Conservation (phyloP, 306 rosid genomes). For the Prunus campanulata region DNA sequence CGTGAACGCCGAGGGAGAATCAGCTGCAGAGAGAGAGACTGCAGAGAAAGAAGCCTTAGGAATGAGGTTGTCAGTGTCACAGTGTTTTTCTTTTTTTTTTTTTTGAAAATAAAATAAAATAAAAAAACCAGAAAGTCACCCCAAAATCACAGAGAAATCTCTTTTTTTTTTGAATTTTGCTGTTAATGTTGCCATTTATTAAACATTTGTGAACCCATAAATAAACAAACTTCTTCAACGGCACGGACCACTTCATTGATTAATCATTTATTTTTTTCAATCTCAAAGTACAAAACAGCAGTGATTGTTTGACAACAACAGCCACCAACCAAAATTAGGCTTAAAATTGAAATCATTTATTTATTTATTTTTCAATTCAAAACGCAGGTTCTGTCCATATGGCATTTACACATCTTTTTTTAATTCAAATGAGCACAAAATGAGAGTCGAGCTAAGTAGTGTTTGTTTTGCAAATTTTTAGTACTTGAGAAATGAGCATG, state of each 20-base stretch:
- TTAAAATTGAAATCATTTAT: no score
- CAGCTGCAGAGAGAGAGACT: neutral
- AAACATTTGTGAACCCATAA: neutral
- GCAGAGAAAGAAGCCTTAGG: slow-evolving; percentile 6
- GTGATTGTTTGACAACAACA: neutral
- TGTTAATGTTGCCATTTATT: neutral
- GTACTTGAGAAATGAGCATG: neutral
- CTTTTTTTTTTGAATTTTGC: no score
- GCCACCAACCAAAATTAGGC: neutral
- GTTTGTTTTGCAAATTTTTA: neutral
- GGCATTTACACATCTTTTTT: neutral
- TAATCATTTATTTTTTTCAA: slow-evolving; percentile 27
- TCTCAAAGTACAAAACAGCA: neutral
- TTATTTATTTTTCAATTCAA: no score
- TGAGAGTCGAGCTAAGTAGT: neutral
- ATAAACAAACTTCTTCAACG: slow-evolving; percentile 32
- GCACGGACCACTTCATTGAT: slow-evolving; percentile 45
- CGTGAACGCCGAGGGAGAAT: slow-evolving; percentile 43
- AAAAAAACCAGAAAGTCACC: neutral
- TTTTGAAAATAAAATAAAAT: neutral
- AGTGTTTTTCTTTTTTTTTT: neutral
- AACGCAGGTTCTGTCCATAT: no score
- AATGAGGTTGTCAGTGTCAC: slow-evolving; percentile 1
- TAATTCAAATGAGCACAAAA: neutral
- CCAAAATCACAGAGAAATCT: no score